phyloP scores from a whole-genome alignment of 805 yeast genomes.

The Candida piceae region DNA sequence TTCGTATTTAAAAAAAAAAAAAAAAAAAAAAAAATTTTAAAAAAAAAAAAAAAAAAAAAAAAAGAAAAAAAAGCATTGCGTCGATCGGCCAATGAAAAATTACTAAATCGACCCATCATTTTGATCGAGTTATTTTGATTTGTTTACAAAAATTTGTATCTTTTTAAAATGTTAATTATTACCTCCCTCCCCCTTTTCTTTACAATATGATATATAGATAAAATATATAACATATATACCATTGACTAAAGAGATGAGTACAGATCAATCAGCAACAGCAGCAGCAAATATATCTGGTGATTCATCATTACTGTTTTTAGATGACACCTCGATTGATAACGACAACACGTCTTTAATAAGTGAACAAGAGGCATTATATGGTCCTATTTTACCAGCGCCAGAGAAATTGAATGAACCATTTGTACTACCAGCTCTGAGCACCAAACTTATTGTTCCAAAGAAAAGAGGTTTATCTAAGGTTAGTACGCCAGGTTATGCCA shows the following conservation, averaged over 20 bases:
- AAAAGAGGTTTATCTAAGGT: slow-evolving; percentile 11
- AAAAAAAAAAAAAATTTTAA: no score
- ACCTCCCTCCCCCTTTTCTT: no score
- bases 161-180: no score
- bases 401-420: slow-evolving; percentile 16
- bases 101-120: background rate
- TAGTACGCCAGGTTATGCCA: background rate
- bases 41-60: background rate
- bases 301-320: slow-evolving; percentile 1
- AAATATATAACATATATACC: no score
- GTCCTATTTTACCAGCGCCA: slow-evolving; percentile 23
- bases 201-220: no score
- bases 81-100: no score
- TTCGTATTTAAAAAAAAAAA: background rate
- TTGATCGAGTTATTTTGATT: no score
- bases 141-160: no score
- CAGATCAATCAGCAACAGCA: no score
- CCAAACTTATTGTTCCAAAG: slow-evolving; percentile 20
- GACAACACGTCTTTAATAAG: slow-evolving; percentile 6
- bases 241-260: no score
- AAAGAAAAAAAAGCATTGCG: background rate
- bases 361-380: slow-evolving; percentile 23
- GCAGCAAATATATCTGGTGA: background rate
- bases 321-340: slow-evolving; percentile 1
- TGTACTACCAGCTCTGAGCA: slow-evolving; percentile 13